These are phyloP conservation scores for Amauroascus niger DNA, from an alignment of 2,329 filamentous ascomycete genomes.

Conservation along the genomic window DNA sequence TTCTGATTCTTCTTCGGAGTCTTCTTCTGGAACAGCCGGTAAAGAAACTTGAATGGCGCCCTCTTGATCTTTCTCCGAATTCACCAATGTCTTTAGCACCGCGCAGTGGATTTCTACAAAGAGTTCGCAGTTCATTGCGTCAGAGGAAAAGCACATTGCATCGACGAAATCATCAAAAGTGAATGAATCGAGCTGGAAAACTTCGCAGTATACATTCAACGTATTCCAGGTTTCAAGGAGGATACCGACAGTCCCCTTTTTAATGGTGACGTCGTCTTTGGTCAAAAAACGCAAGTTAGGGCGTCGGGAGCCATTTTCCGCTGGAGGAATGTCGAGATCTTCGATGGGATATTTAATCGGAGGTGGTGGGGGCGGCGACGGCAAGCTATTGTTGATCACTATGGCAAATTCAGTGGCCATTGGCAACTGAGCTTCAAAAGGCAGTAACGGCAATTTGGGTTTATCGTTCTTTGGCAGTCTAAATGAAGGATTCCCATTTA, in stretches of 20 bases:
- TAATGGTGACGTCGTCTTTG: constrained; percentile 53
- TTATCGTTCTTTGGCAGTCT: constrained; percentile 17
- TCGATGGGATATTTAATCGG: constrained; percentile 92
- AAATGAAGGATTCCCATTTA: constrained; percentile 39
- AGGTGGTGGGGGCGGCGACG: constrained; percentile 44
- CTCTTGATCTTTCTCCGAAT: constrained; percentile 57
- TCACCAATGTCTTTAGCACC: constrained; percentile 75
- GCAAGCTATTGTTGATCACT: constrained; percentile 8
- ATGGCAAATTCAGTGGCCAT: constrained; percentile 8
- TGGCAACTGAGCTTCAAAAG: background rate
- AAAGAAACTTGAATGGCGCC: constrained; percentile 71
- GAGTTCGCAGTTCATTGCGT: constrained; percentile 67
- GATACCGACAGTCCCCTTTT: constrained; percentile 75
- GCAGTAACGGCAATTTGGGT: background rate
- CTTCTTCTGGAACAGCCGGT: constrained; percentile 62
- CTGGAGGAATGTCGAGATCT: constrained; percentile 69
- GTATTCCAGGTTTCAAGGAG: constrained; percentile 93
- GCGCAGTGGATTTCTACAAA: constrained; percentile 88
- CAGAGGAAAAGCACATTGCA: constrained; percentile 67
- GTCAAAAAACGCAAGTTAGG: constrained; percentile 72
- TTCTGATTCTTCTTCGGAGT: constrained; percentile 56
- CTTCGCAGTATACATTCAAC: constrained; percentile 93
- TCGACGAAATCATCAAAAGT: constrained; percentile 95
- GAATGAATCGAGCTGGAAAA: constrained; percentile 90
- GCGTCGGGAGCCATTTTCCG: constrained; percentile 50